phyloP scores from a whole-genome alignment of 768 basidiomycete species.

The Candolleomyces efflorescens region DNA sequence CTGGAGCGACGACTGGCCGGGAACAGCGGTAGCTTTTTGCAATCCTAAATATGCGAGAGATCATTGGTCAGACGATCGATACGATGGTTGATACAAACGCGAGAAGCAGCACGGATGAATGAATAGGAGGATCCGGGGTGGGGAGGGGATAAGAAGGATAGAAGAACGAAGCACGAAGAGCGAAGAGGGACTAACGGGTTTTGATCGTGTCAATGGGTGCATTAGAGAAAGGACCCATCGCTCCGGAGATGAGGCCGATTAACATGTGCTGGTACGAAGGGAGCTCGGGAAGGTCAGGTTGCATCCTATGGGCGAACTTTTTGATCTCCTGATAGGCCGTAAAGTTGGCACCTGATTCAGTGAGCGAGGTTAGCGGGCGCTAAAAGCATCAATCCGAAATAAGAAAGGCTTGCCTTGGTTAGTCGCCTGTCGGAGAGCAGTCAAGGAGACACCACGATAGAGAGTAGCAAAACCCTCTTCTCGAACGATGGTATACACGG shows the following conservation, averaged over 20 bases:
- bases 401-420: conserved; percentile 70
- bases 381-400: background rate
- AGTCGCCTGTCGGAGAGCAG: conserved; percentile 93
- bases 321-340: conserved; percentile 98
- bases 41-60: conserved; percentile 47
- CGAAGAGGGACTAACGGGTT: conserved; percentile 58
- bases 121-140: background rate
- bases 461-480: conserved; percentile 86
- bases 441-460: conserved; percentile 91
- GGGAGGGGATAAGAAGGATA: background rate
- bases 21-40: conserved; percentile 74
- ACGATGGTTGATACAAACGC: background rate
- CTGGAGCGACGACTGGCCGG: conserved; percentile 73
- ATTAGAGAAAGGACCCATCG: conserved; percentile 98
- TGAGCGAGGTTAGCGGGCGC: background rate
- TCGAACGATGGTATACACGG: conserved; percentile 87
- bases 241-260: conserved; percentile 93
- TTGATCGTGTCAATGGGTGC: conserved; percentile 95
- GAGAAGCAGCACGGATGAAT: background rate
- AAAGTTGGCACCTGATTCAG: conserved; percentile 78
- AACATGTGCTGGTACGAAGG: conserved; percentile 96
- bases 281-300: conserved; percentile 75
- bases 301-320: conserved; percentile 68
- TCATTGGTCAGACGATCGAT: conserved; percentile 1
- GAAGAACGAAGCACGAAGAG: background rate